Evolutionary conservation across 179 eudicot species (phyloP), one percentile per base, ranked within the genome.

Genomic region (Silene coronaria): DNA sequence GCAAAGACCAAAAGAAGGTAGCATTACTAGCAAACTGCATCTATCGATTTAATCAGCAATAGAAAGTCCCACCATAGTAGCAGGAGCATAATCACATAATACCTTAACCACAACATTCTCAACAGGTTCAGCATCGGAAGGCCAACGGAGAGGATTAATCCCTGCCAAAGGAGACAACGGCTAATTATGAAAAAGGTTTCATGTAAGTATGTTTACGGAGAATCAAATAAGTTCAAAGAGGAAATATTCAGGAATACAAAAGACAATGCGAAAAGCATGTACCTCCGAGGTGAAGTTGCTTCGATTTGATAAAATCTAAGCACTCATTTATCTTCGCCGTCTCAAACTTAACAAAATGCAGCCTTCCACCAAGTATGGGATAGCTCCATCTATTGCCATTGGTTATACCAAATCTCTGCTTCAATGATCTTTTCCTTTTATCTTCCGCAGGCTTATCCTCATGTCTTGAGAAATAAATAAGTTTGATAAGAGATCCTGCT

Each of bases 321-420:
- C 99, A 95, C 77, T 90, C 97, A 62, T 89, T 88, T 28, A 95
- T 89, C 81, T 95, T 95, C 57, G 80, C 21, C 19, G 99, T 92
- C 87, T 95, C 99, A 82, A 95, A 95, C 81, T 95, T 95, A 11
- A 95, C 97, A 84, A 95, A 95, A 87, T 95, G 99, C 45, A 95
- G 90, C 78, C 99, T 86, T 34, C 99, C 99, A 27, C 99, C 99
- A 80, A 95, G 99, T 83, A 95, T 87, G 13, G 96, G 99, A 77
- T 86, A 95, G 84, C 93, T 88, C 81, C 93, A 85, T 79, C 96
- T 85, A 72, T 66, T 88, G 59, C 90, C 89, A 83, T 88, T 89
- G 14, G 91, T 57, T 75, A 86, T 80, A 30, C 93, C 90, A 77
- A 91, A 82, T 79, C 81, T 87, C 65, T 86, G 89, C 84, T 88